Percentiles rank a stretch among this genome's conserved stretches.
Conservation (phyloP, 176 grass and related monocot species). For the Microstegium vimineum region DNA sequence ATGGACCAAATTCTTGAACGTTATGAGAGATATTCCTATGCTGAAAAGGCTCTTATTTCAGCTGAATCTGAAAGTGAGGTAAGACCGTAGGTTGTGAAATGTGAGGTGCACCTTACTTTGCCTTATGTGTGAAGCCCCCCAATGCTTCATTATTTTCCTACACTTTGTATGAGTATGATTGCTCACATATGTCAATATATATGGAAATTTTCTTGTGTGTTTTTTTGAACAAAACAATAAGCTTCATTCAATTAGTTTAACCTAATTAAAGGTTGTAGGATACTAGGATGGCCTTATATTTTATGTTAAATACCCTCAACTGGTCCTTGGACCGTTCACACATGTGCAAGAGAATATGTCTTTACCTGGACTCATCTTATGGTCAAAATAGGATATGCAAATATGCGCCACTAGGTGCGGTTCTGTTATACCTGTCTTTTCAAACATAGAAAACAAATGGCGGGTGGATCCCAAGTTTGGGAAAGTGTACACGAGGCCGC, state of each 20-base stretch:
- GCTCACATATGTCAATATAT: not conserved
- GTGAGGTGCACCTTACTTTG: not conserved
- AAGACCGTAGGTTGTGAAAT: not conserved
- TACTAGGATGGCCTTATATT: not conserved
- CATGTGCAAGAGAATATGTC: not conserved
- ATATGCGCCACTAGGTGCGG: not conserved
- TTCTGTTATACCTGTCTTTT: not conserved
- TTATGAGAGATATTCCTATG: slow-evolving; percentile 68
- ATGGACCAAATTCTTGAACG: slow-evolving; percentile 80
- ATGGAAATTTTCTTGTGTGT: not conserved
- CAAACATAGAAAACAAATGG: not conserved
- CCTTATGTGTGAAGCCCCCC: not conserved
- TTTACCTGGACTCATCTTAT: not conserved
- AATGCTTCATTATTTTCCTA: not conserved
- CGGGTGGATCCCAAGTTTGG: not conserved
- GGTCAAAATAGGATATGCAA: not conserved
- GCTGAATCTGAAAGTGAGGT: slow-evolving; percentile 64
- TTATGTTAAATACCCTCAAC: not conserved
- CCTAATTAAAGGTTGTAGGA: not conserved
- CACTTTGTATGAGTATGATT: not conserved
- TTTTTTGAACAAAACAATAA: not conserved
- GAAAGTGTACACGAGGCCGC: not conserved
- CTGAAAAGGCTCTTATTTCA: slow-evolving; percentile 64
- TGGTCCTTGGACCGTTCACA: not conserved
- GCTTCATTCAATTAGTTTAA: not conserved